Evolutionary conservation across 495 filamentous ascomycete species (phyloP).

Genomic region (Aspergillus ellipticus): DNA sequence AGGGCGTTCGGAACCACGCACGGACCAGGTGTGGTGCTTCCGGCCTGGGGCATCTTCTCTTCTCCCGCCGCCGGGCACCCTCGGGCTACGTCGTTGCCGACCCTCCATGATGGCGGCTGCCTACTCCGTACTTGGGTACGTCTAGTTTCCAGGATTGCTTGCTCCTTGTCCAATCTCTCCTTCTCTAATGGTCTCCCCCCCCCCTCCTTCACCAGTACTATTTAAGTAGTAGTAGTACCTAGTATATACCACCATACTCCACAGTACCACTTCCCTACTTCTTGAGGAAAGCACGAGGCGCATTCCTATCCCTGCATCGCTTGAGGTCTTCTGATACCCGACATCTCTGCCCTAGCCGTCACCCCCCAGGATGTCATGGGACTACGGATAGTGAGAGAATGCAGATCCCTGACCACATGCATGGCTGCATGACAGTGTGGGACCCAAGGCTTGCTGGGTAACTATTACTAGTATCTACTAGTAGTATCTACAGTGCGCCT

Average conservation of each 20-base stretch:
- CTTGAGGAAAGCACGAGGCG: background rate
- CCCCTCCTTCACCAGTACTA: too few species aligned
- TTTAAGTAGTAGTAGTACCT: too few species aligned
- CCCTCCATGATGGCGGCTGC: too few species aligned
- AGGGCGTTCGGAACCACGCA: constrained; percentile 12
- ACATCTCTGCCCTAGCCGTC: background rate
- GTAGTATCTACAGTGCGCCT: background rate
- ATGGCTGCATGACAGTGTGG: background rate
- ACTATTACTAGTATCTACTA: too few species aligned
- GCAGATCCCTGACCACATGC: background rate
- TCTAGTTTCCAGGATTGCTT: too few species aligned
- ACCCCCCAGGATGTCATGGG: too few species aligned
- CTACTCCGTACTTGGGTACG: background rate
- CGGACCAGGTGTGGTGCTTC: constrained; percentile 9
- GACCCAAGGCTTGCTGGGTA: background rate
- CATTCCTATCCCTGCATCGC: background rate
- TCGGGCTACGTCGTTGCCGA: background rate
- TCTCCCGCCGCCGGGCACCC: background rate
- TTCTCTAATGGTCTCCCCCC: too few species aligned
- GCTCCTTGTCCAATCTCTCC: too few species aligned
- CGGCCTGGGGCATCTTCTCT: constrained; percentile 11
- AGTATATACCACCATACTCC: too few species aligned
- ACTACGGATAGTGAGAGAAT: background rate
- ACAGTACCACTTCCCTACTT: background rate
- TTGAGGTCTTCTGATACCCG: background rate